Evolutionary conservation across 1,284 basidiomycete species (phyloP), one percentile per base, ranked within the genome.

Genomic region (Pseudozyma tsukubaensis): DNA sequence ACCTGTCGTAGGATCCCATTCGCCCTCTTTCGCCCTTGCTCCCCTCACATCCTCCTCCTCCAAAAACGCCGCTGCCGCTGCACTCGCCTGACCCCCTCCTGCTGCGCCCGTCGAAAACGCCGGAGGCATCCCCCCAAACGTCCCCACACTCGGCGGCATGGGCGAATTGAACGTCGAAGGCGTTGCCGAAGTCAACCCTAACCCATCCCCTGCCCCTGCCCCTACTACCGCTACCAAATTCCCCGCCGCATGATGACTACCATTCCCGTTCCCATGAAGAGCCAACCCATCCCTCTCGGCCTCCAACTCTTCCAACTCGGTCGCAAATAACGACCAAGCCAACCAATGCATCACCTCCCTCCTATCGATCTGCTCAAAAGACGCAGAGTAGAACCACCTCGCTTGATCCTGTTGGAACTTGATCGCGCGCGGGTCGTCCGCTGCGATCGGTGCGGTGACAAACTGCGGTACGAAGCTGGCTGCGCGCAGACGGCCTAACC

Each of bases 291-390:
- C 47, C n/a, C 70, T 58, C 52, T 82, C 79, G 3, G 47, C 59
- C 48, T 75, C 74, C 19, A 83, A 40, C 51, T 76, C 68, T 29
- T 79, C 77, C 48, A 81, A 70, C 16, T 65, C 42, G 4, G 61
- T 60, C 10, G 62, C 80, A 39, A 79, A 82, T 1, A 84, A 59
- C 18, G 75, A 65, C 80, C 83, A 84, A 6, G 80, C 72, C 29
- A 84, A 66, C 83, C 83, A 84, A 44, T 79, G 77, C 55, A 72
- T 67, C 50, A 79, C 71, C 39, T 83, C 82, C 13, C 71, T 50
- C 11, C 73, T 60, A 10, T 74, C 75, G 24, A 83, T 74, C 11
- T 80, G 59, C 18, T 77, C 72, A 13, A 59, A 49, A 7, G 47
- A 39, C 14, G 58, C 49, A 13, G 69, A 72, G 12, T 75, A 70